phyloP scores from a whole-genome alignment of 1,284 basidiomycete genomes.

The Ustilago crameri region DNA sequence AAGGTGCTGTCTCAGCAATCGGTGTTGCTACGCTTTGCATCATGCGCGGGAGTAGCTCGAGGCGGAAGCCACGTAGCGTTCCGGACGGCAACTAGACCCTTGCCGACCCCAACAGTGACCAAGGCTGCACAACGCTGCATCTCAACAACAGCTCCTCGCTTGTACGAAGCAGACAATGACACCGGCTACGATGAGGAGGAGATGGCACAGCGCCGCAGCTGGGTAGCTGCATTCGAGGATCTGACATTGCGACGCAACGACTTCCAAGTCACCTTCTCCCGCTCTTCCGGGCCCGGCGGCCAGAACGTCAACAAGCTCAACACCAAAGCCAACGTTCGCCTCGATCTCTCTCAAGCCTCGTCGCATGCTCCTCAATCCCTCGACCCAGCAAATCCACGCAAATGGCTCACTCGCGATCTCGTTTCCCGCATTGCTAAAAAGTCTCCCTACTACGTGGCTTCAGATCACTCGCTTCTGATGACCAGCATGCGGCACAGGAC shows the following conservation, averaged over 20 bases:
- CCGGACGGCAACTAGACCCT: background rate
- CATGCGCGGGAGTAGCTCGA: no score
- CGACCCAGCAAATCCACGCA: conserved; percentile 30
- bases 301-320: conserved; percentile 59
- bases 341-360: conserved; percentile 29
- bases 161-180: background rate
- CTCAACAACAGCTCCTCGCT: no score
- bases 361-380: conserved; percentile 25
- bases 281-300: conserved; percentile 51
- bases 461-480: conserved; percentile 35
- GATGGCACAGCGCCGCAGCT: conserved; percentile 36
- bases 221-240: conserved; percentile 21
- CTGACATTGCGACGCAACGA: conserved; percentile 32
- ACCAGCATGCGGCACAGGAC: conserved; percentile 40
- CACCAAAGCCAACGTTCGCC: conserved; percentile 52
- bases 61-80: no score
- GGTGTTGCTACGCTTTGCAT: no score
- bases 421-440: conserved; percentile 36
- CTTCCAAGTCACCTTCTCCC: conserved; percentile 41
- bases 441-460: conserved; percentile 51
- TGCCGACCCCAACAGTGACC: no score
- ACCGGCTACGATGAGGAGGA: conserved; percentile 19
- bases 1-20: no score
- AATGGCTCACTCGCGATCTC: conserved; percentile 40
- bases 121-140: no score